Conservation (phyloP, 208 protist genomes). For the Novymonas esmeraldas region DNA sequence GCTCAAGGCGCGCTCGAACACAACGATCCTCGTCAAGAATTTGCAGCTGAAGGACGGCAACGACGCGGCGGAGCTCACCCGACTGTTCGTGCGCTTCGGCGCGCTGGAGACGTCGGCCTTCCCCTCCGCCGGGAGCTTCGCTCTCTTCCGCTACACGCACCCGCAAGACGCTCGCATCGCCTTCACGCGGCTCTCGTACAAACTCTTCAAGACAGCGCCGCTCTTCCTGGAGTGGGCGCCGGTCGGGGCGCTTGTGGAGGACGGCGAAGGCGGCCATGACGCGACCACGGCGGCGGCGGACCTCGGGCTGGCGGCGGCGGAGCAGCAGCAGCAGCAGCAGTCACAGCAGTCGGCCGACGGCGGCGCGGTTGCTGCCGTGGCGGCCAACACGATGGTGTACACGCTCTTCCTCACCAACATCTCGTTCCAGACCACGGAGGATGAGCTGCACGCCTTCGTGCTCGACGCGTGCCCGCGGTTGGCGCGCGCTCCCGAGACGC, state of each 20-base stretch:
- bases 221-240: constrained; percentile 99
- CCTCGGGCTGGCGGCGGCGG: constrained; percentile 19
- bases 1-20: constrained; percentile 75
- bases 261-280: constrained; percentile 21
- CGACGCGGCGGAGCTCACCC: constrained; percentile 61
- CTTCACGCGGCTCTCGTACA: constrained; percentile 96
- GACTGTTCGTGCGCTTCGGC: constrained; percentile 75
- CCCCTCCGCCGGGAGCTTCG: constrained; percentile 62
- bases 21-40: constrained; percentile 87
- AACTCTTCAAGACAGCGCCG: constrained; percentile 92
- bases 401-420: constrained; percentile 92
- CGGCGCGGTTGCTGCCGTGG: constrained; percentile 1
- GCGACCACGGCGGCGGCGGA: constrained; percentile 10
- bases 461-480: constrained; percentile 87
- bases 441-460: constrained; percentile 74
- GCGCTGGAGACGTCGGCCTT: constrained; percentile 73
- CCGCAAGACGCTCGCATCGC: constrained; percentile 88
- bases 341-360: constrained; percentile 2
- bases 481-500: constrained; percentile 93
- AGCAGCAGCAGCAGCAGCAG: too few species aligned
- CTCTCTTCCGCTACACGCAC: constrained; percentile 78
- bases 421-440: constrained; percentile 75
- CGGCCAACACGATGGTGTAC: constrained; percentile 31
- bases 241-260: constrained; percentile 78
- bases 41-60: constrained; percentile 49